Percentiles rank a stretch among this genome's conserved stretches.
phyloP scores from a whole-genome alignment of 352 stramenopile genomes.

The Blastocystis hominis region DNA sequence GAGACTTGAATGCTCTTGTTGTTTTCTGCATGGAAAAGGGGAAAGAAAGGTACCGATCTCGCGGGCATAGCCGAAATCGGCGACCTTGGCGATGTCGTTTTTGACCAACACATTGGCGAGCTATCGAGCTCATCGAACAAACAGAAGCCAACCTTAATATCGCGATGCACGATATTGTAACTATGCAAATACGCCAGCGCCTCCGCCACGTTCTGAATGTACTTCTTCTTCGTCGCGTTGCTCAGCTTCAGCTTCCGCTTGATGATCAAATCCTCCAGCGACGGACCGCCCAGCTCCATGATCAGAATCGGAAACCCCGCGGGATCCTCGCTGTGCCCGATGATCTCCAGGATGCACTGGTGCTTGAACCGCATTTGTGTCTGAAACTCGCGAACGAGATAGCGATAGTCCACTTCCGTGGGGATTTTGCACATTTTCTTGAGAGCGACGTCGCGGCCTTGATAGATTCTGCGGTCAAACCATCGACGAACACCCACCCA shows the following conservation, averaged over 20 bases:
- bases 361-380: constrained; percentile 54
- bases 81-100: constrained; percentile 65
- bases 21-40: neutral
- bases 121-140: neutral
- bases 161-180: constrained; percentile 66
- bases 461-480: neutral
- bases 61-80: constrained; percentile 22
- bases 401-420: neutral
- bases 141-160: constrained; percentile 62
- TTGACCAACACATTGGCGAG: constrained; percentile 59
- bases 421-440: constrained; percentile 50
- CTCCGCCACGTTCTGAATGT: constrained; percentile 47
- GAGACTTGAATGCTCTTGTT: constrained; percentile 54
- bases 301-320: constrained; percentile 24
- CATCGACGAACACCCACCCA: neutral
- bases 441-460: neutral
- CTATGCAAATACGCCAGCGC: constrained; percentile 66
- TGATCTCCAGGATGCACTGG: constrained; percentile 21
- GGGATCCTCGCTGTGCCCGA: constrained; percentile 10
- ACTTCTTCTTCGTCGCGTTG: neutral
- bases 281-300: constrained; percentile 12
- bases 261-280: constrained; percentile 41
- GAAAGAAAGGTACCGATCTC: constrained; percentile 9
- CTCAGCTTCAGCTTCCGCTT: constrained; percentile 50
- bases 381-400: constrained; percentile 37